Base-by-base conservation (phyloP, 2,329 filamentous ascomycete genomes). In the Xylaria digitata region DNA sequence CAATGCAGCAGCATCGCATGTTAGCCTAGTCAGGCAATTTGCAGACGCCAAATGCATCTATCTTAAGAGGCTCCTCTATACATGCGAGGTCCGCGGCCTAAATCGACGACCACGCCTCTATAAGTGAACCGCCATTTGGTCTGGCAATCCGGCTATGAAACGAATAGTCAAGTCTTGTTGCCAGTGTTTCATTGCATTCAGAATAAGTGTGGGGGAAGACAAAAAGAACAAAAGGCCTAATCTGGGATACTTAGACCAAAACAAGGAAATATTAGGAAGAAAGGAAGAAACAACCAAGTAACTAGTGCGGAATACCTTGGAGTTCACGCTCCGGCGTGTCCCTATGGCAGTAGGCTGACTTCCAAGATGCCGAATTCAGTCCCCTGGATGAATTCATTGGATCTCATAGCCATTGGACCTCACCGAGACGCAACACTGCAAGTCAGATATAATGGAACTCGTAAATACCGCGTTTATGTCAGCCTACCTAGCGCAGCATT, bases 11-110 rank as follows among this genome's bases (percentile, higher is more conserved):
- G 30, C 46, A 43, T 57, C 42, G 58, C 46, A 49, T 60, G 32
- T 43, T 49, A 62, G 50, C 55, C 66, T 34, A 55, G 59, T 43
- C 37, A 62, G 42, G 49, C 49, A 43, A 13, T 34, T 50, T 46
- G 15, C 43, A 45, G 17, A 46, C 57, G 26, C 23, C 23, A 50
- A 54, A 48, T 15, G 32, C 53, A 46, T 43, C 17, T 45, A 30
- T 9, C 9, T 52, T 4, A 37, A 50, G 48, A 54, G n/a, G 19
- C 19, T 32, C 26, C 9, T 32, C 42, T 30, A 13, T 23, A n/a
- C 23, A 17, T 43, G 40, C 48, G 32, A 30, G 21, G 32, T 43
- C 46, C 40, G 53, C 53, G 26, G 26, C 40, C 59, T 40, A 43
- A 46, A 48, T 30, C 32, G 11, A 43, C 15, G 37, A 50, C 34